Evolutionary conservation across 106 monocot species (phyloP).

Genomic region (Allium sativum): DNA sequence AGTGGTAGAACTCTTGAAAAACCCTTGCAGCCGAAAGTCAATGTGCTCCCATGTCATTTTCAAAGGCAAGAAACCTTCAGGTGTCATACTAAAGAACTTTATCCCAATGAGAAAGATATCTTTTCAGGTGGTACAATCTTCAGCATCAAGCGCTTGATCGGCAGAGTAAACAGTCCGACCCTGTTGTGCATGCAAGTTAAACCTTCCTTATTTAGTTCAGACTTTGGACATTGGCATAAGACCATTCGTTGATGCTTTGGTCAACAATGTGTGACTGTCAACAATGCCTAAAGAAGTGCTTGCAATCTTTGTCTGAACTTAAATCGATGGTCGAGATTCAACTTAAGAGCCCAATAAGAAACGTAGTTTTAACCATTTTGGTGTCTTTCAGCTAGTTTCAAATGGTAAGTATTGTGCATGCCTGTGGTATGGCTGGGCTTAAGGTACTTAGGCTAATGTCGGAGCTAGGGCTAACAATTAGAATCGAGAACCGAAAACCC

Average conservation of each 20-base stretch:
- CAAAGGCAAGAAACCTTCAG: conserved; percentile 43
- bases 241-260: conserved; percentile 64
- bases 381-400: conserved; percentile 77
- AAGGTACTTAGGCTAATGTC: conserved; percentile 65
- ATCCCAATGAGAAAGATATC: conserved; percentile 44
- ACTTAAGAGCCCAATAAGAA: conserved; percentile 40
- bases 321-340: conserved; percentile 56
- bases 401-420: conserved; percentile 62
- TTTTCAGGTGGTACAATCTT: conserved; percentile 67
- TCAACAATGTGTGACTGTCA: conserved; percentile 72
- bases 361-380: conserved; percentile 63
- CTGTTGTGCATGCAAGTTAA: conserved; percentile 61
- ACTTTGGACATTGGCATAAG: conserved; percentile 59
- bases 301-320: conserved; percentile 52
- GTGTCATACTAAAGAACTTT: conserved; percentile 36
- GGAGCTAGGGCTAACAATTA: too few species aligned
- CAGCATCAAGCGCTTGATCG: conserved; percentile 67
- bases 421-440: conserved; percentile 83
- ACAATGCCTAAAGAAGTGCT: conserved; percentile 73
- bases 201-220: conserved; percentile 72
- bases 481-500: too few species aligned
- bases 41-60: conserved; percentile 61
- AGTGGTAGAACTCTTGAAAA: conserved; percentile 50
- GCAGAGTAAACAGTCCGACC: conserved; percentile 64
- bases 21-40: conserved; percentile 46